Evolutionary conservation across 371 early-diverging fungal genomes (phyloP).

Genomic region (Mucor velutinosus): DNA sequence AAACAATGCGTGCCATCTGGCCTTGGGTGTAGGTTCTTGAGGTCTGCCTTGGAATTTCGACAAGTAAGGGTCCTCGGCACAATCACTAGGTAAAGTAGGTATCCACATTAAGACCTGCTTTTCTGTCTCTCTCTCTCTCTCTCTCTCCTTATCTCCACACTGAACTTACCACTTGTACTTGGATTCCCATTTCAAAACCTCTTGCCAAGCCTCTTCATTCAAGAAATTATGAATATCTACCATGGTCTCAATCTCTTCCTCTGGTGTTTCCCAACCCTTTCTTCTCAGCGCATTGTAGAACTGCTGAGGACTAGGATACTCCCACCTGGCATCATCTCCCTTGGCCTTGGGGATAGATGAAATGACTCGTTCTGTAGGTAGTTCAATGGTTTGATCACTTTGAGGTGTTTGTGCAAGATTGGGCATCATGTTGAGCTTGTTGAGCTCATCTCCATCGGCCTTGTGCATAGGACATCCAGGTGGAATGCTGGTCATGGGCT

Average conservation of each 20-base stretch:
- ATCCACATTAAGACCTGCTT: too few species aligned
- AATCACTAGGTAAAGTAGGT: constrained; percentile 40
- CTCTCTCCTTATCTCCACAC: too few species aligned
- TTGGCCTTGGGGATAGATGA: constrained; percentile 66
- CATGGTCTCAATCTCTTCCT: constrained; percentile 88
- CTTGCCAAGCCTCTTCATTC: constrained; percentile 94
- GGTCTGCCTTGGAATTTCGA: constrained; percentile 85
- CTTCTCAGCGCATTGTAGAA: constrained; percentile 95
- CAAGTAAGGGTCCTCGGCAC: constrained; percentile 67
- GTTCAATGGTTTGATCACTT: constrained; percentile 62
- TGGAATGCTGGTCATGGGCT: constrained; percentile 13
- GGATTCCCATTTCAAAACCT: constrained; percentile 92
- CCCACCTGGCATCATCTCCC: constrained; percentile 68
- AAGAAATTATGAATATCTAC: constrained; percentile 97
- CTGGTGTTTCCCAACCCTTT: constrained; percentile 93
- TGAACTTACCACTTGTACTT: constrained; percentile 66
- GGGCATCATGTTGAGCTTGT: constrained; percentile 90
- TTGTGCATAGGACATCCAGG: constrained; percentile 55
- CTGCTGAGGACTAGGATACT: constrained; percentile 95
- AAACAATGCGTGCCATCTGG: constrained; percentile 62
- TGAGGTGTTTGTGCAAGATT: constrained; percentile 67
- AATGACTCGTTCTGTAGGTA: constrained; percentile 73
- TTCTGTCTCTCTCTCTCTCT: too few species aligned
- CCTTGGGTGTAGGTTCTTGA: constrained; percentile 77
- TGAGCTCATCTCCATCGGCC: constrained; percentile 42